phyloP scores from a whole-genome alignment of 495 filamentous ascomycete species.

The Ramalina peruviana region DNA sequence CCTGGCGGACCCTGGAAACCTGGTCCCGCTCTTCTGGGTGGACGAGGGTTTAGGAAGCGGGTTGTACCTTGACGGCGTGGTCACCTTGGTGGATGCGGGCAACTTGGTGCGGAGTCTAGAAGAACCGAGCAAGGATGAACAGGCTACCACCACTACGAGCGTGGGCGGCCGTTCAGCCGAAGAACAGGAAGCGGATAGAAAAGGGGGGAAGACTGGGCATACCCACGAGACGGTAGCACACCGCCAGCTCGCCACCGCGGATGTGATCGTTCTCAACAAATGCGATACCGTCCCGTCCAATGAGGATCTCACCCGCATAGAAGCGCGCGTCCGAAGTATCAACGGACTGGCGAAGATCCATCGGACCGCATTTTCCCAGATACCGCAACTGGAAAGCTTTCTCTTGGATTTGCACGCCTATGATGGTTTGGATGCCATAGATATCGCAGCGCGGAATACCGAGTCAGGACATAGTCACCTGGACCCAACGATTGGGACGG shows the following conservation, averaged over 20 bases:
- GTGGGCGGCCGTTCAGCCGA: constrained; percentile 4
- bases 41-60: constrained; percentile 87
- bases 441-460: constrained; percentile 38
- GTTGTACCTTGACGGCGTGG: constrained; percentile 92
- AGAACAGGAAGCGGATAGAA: constrained; percentile 29
- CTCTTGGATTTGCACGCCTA: constrained; percentile 89
- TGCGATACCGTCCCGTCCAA: constrained; percentile 63
- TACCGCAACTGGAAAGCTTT: constrained; percentile 71
- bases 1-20: constrained; percentile 86
- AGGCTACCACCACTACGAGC: background rate
- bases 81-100: constrained; percentile 90
- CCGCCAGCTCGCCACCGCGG: constrained; percentile 93
- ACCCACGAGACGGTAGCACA: constrained; percentile 78
- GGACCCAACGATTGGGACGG: constrained; percentile 83
- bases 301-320: constrained; percentile 49
- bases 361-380: constrained; percentile 60
- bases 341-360: constrained; percentile 82
- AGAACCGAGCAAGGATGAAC: constrained; percentile 48
- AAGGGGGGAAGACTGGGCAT: constrained; percentile 36
- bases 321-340: constrained; percentile 59
- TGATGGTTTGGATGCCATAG: constrained; percentile 57
- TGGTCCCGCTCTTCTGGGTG: constrained; percentile 94
- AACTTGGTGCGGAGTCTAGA: constrained; percentile 74
- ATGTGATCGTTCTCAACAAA: constrained; percentile 91
- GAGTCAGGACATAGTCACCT: constrained; percentile 54